A percentile compares a stretch with the other conserved stretches of the same genome.
These are phyloP conservation scores for Nicotiana knightiana DNA, from an alignment of 257 asterid genomes.

Conservation along the genomic window DNA sequence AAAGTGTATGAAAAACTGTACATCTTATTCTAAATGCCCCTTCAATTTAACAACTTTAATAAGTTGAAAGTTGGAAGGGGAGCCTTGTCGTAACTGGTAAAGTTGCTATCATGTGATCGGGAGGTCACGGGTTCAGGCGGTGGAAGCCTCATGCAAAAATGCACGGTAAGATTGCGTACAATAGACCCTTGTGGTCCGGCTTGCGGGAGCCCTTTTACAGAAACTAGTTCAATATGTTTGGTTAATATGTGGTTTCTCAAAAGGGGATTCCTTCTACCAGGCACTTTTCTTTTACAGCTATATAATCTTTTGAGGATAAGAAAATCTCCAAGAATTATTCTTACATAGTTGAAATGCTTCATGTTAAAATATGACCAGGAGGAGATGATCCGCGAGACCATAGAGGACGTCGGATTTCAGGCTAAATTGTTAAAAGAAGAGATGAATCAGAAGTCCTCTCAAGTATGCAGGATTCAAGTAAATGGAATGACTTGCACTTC, in stretches of 20 bases:
- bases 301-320: not conserved
- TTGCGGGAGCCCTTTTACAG: not conserved
- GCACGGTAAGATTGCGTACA: too few relatives aligned
- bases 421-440: constrained; percentile 36
- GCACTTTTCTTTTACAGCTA: not conserved
- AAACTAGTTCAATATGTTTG: not conserved
- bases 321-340: not conserved
- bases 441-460: constrained; percentile 18
- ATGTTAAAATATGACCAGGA: constrained; percentile 26
- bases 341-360: constrained; percentile 1
- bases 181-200: too few relatives aligned
- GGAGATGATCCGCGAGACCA: constrained; percentile 41
- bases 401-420: constrained; percentile 57
- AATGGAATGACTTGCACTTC: constrained; percentile 49
- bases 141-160: too few relatives aligned
- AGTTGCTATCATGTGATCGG: not conserved
- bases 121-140: too few relatives aligned
- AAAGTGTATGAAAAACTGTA: not conserved
- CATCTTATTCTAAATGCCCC: not conserved
- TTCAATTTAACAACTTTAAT: not conserved
- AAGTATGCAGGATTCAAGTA: constrained; percentile 38
- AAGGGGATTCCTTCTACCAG: not conserved
- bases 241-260: not conserved
- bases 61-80: not conserved
- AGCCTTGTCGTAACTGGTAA: not conserved